Evolutionary conservation across 2,329 filamentous ascomycete species (phyloP), one percentile per base, ranked within the genome.

Genomic region (Phyllosticta citriasiana): DNA sequence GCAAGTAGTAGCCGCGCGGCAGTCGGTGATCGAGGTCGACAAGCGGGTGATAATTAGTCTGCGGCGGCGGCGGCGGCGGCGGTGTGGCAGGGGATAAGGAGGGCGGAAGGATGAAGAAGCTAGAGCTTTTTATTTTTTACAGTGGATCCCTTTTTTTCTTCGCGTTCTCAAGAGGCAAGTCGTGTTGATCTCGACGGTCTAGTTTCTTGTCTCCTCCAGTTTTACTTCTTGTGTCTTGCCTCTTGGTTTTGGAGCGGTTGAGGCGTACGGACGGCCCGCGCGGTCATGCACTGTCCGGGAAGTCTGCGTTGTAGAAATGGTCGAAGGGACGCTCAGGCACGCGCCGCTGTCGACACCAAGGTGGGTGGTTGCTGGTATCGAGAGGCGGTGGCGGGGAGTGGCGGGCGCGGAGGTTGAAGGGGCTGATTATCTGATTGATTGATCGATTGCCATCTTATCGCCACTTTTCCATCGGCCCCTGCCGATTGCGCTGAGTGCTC

Each of bases 361-460:
- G 27, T 30, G 1, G 27, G 27, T 30, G 1, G 4, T 30, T 30
- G 27, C 27, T 30, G 4, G 27, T 30, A 30, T 1, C 6, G 4
- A 30, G 6, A 6, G 27, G 4, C 27, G 27, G 27, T 30, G 27
- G 27, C 27, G 27, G 27, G 6, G 52, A 54, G 57, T 53, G 54
- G 52, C 57, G 57, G 55, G 57, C 57, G 55, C 57, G 57, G 57
- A 52, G 57, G 52, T 51, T 51, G 54, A 54, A 59, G 57, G 50
- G 55, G 47, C 51, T 54, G 57, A 59, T 59, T 59, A 59, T 59
- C 57, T 47, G 57, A 24, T 30, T 54, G 57, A 59, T 59, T 59
- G 55, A 55, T 51, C 27, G 57, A 24, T 30, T 2, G 27, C 27
- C 27, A 30, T 30, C 27, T 7, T 22, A 22, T 22, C 19, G 19